Conservation (phyloP, 352 stramenopile genomes). For the Phytophthora ramorum region DNA sequence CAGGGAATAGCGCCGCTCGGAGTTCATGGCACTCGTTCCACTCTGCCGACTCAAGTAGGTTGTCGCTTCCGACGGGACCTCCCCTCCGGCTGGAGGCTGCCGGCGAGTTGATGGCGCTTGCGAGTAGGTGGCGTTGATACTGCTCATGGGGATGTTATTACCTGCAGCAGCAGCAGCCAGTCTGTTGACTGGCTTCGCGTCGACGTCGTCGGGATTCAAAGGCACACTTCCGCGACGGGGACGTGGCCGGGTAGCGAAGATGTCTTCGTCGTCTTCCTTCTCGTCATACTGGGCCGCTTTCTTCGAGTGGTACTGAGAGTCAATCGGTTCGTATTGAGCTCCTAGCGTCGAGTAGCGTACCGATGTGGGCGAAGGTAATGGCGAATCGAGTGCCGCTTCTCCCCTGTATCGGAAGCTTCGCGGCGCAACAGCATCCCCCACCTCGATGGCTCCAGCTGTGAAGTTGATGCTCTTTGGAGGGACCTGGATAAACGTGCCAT, state of each 20-base stretch:
- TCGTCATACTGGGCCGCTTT: conserved; percentile 80
- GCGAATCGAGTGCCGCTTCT: conserved; percentile 40
- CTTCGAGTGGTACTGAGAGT: conserved; percentile 76
- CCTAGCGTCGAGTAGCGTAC: conserved; percentile 65
- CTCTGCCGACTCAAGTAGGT: conserved; percentile 41
- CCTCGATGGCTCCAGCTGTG: conserved; percentile 54
- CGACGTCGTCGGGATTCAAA: conserved; percentile 25
- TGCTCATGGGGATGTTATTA: conserved; percentile 42
- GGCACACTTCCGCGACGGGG: conserved; percentile 56
- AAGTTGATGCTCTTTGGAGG: conserved; percentile 82
- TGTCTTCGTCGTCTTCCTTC: conserved; percentile 41
- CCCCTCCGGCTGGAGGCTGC: conserved; percentile 14
- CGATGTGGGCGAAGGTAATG: conserved; percentile 48
- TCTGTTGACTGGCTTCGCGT: conserved; percentile 23
- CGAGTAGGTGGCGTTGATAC: conserved; percentile 38
- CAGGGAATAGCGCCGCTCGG: conserved; percentile 72
- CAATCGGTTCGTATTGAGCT: conserved; percentile 67
- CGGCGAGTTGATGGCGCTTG: conserved; percentile 22
- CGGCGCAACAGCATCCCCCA: conserved; percentile 58
- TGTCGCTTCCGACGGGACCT: conserved; percentile 37
- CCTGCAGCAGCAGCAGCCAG: conserved; percentile 2
- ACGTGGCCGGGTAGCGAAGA: conserved; percentile 30
- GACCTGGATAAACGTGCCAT: conserved; percentile 34
- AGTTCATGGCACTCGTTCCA: conserved; percentile 37
- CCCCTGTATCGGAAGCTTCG: conserved; percentile 76